A percentile compares a stretch with the other conserved stretches of the same genome.
Evolutionary conservation across 73 alveolate genomes (phyloP).

Genomic region (Tetrahymena thermophila): DNA sequence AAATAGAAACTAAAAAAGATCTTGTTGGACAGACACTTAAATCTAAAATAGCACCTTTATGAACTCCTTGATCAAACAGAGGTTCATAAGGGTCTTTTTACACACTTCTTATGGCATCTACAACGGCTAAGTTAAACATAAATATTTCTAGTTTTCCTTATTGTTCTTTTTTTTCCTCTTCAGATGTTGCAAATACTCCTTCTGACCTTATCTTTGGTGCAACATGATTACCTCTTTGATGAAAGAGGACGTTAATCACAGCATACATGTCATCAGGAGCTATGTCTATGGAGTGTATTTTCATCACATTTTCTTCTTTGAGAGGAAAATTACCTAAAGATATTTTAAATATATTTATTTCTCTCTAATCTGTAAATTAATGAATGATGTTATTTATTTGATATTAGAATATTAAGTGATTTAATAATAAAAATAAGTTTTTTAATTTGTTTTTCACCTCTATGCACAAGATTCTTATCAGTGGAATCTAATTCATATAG

Average conservation of each 20-base stretch:
- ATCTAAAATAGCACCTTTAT: conserved; percentile 25
- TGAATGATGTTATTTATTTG: too few relatives aligned
- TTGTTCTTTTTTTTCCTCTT: conserved; percentile 3
- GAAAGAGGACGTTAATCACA: conserved; percentile 13
- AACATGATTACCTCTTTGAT: conserved; percentile 1
- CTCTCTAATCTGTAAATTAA: too few relatives aligned
- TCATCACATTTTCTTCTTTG: conserved; percentile 20
- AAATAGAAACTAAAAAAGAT: conserved; percentile 26
- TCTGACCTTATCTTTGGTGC: background rate
- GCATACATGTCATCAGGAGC: conserved; percentile 46
- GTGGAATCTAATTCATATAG: background rate
- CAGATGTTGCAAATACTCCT: background rate
- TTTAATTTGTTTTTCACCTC: background rate
- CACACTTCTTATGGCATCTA: conserved; percentile 24
- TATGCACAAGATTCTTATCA: background rate
- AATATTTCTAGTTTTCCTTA: conserved; percentile 32
- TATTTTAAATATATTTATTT: too few relatives aligned
- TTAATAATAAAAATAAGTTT: background rate
- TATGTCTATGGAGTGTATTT: conserved; percentile 14
- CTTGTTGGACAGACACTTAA: conserved; percentile 25
- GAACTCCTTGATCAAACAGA: conserved; percentile 37
- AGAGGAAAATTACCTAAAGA: conserved; percentile 20
- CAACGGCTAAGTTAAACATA: conserved; percentile 26
- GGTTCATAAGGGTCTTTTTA: conserved; percentile 40
- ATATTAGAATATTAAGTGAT: background rate